These are phyloP conservation scores for Podospora sp. DNA, from an alignment of 495 filamentous ascomycete species.

Conservation along the genomic window DNA sequence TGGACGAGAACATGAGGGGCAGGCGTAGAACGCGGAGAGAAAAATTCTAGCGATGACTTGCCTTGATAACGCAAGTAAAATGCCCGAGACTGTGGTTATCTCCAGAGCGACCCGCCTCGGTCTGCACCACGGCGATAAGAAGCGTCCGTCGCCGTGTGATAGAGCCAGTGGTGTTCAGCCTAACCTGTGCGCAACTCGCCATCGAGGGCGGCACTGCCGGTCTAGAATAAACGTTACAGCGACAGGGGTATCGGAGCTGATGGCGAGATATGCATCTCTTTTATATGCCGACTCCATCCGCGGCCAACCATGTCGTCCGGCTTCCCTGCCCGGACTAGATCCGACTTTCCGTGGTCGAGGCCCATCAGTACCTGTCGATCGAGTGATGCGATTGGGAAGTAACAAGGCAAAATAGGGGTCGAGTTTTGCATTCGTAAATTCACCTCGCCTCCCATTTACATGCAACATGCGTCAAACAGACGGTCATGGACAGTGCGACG, in stretches of 20 bases:
- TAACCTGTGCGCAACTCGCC: not conserved
- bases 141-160: not conserved
- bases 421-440: not conserved
- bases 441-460: not conserved
- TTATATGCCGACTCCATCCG: not conserved
- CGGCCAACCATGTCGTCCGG: not conserved
- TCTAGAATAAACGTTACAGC: not conserved
- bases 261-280: not conserved
- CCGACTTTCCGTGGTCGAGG: not conserved
- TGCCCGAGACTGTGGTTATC: not conserved
- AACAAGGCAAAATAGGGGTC: not conserved
- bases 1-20: not conserved
- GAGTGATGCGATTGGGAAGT: not conserved
- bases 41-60: not conserved
- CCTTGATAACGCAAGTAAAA: not conserved
- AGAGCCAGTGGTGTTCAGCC: not conserved
- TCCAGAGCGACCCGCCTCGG: not conserved
- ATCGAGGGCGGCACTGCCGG: not conserved
- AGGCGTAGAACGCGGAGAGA: not conserved
- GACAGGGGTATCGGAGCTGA: not conserved
- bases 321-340: not conserved
- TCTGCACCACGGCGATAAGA: not conserved
- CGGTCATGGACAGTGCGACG: not conserved
- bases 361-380: not conserved
- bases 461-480: not conserved